These are phyloP conservation scores for Sporisorium reilianum DNA, from an alignment of 1,284 basidiomycete species.

Conservation along the genomic window DNA sequence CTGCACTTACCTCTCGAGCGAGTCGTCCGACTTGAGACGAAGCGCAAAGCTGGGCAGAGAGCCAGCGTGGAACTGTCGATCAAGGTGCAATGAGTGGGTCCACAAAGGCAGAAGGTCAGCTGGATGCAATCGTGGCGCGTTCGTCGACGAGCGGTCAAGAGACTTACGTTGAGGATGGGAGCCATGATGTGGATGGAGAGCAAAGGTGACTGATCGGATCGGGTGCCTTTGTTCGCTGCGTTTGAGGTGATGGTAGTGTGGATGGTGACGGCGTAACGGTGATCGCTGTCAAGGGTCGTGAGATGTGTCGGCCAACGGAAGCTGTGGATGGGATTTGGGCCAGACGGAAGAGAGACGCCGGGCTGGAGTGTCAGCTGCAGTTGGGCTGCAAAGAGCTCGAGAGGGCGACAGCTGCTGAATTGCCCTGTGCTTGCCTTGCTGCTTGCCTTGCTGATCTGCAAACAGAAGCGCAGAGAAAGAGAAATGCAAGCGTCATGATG, in stretches of 20 bases:
- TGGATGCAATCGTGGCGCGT: neutral
- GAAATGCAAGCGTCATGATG: slow-evolving; percentile 35
- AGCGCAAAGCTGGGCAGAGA: slow-evolving; percentile 65
- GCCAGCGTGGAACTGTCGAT: slow-evolving; percentile 67
- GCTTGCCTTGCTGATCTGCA: slow-evolving; percentile 23
- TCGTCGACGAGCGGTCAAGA: neutral
- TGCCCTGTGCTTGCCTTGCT: slow-evolving; percentile 1
- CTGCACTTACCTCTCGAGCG: slow-evolving; percentile 51
- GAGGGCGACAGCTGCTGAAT: neutral
- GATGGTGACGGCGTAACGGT: neutral
- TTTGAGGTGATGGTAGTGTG: slow-evolving; percentile 6
- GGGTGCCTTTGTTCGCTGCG: slow-evolving; percentile 1
- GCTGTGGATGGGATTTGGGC: slow-evolving; percentile 27
- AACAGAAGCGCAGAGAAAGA: neutral
- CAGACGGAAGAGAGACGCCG: slow-evolving; percentile 37
- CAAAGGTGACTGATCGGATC: slow-evolving; percentile 6
- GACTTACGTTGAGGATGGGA: slow-evolving; percentile 64
- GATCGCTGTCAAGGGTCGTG: neutral
- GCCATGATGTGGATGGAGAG: slow-evolving; percentile 44
- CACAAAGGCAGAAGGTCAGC: slow-evolving; percentile 2
- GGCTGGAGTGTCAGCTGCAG: slow-evolving; percentile 4
- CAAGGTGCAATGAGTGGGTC: neutral
- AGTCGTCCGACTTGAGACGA: slow-evolving; percentile 62
- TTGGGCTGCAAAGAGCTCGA: no score
- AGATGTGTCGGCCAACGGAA: slow-evolving; percentile 13